These are phyloP conservation scores for Rhynchosporium agropyri DNA, from an alignment of 2,329 filamentous ascomycete genomes.

Conservation along the genomic window DNA sequence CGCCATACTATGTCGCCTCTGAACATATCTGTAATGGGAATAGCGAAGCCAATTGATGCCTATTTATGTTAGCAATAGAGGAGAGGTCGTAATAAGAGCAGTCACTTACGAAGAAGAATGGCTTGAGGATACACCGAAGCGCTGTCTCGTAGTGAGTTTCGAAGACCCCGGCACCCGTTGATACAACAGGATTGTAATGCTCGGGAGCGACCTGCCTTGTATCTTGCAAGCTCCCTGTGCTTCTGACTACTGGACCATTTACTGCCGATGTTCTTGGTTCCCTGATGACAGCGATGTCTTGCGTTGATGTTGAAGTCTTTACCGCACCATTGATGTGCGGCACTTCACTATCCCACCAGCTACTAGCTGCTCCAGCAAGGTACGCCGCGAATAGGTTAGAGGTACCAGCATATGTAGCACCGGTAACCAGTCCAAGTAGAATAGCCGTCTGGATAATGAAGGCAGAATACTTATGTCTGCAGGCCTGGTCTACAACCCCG, in stretches of 20 bases:
- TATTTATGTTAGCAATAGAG: conserved; percentile 28
- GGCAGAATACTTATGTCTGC: not conserved
- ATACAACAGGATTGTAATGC: not conserved
- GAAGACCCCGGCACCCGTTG: conserved; percentile 29
- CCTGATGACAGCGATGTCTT: not conserved
- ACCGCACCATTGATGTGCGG: not conserved
- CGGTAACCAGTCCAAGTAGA: conserved; percentile 32
- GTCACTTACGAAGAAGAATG: conserved; percentile 62
- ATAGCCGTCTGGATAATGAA: conserved; percentile 31
- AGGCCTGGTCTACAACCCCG: not conserved
- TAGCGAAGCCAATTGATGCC: conserved; percentile 73
- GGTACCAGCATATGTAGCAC: conserved; percentile 49
- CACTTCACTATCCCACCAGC: conserved; percentile 25
- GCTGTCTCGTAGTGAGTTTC: conserved; percentile 36
- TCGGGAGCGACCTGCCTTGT: not conserved
- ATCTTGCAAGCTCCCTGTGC: not conserved
- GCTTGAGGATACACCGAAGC: conserved; percentile 52
- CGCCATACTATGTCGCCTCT: conserved; percentile 66
- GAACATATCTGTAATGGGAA: conserved; percentile 75
- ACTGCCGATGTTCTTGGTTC: not conserved
- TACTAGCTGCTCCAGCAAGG: conserved; percentile 51
- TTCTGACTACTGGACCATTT: not conserved
- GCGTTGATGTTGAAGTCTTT: not conserved
- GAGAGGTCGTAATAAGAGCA: not conserved
- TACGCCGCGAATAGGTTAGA: conserved; percentile 55